Conservation (phyloP, 2,329 filamentous ascomycete species). For the Pseudogymnoascus sp. region DNA sequence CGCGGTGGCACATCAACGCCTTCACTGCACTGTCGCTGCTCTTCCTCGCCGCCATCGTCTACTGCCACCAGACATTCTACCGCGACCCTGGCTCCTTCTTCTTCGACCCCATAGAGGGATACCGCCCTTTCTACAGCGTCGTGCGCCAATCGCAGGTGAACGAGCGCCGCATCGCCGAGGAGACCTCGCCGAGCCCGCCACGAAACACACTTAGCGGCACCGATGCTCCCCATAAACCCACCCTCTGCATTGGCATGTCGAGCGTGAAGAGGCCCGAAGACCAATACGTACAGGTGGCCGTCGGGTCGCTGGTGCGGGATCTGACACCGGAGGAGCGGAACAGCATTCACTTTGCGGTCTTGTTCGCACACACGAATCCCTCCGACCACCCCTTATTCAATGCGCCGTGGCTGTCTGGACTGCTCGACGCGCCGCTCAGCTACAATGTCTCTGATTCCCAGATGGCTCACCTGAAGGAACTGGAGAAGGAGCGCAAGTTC, state of each 20-base stretch:
- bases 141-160: constrained; percentile 22
- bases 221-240: not conserved
- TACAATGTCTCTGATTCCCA: constrained; percentile 22
- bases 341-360: constrained; percentile 29
- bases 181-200: not conserved
- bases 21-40: constrained; percentile 13
- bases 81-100: constrained; percentile 29
- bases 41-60: constrained; percentile 24
- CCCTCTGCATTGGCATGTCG: constrained; percentile 15
- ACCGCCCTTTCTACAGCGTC: constrained; percentile 25
- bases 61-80: constrained; percentile 21
- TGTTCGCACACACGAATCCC: constrained; percentile 32
- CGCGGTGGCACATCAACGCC: constrained; percentile 1
- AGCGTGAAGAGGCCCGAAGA: constrained; percentile 14
- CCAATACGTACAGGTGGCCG: constrained; percentile 14
- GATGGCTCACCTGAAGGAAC: not conserved
- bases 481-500: constrained; percentile 19
- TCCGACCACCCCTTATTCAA: constrained; percentile 28
- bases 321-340: constrained; percentile 29
- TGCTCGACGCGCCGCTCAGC: constrained; percentile 32
- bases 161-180: constrained; percentile 20
- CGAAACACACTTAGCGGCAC: not conserved
- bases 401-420: constrained; percentile 27
- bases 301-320: constrained; percentile 28
- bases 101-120: constrained; percentile 25